Base-by-base conservation (phyloP, 1,139 yeast species). In the Debaryomyces nepalensis region DNA sequence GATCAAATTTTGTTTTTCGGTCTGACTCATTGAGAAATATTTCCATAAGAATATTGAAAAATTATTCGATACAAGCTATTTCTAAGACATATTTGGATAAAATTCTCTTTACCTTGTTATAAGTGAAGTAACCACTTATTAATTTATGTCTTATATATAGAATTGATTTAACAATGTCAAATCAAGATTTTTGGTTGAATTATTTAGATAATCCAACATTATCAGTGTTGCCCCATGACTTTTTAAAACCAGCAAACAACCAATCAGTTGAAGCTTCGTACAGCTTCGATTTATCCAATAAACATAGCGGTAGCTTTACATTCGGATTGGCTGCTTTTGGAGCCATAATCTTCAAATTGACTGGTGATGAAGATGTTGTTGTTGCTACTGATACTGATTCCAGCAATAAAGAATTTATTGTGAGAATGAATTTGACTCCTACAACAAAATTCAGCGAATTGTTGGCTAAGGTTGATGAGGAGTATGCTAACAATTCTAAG, bases 321-420 rank as follows among this genome's bases (percentile, higher is more conserved):
- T 64, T 77, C 15, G 82, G 84, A 0, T 73, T 89, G 45, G 72
- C 96, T n/a, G 79, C 79, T 1, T 87, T 84, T 68, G 81, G 85
- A 20, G 80, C 85, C 2, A 72, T 93, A 44, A 75, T 88, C 29
- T 84, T 79, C 64, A 77, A 98, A 59, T 72, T 88, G 42, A 86
- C 97, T 4, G 98, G 97, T 20, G 98, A 93, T 59, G 97, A 90
- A 50, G 98, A 93, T 57, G 82, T 93, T 41, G 84, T 87, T n/a
- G 68, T 93, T 48, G 89, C 95, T 20, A 81, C 95, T 1, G 82
- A 82, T 46, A 63, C 73, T 11, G 59, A 65, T 33, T 64, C 69
- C 18, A 55, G 59, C 7, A 58, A 59, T 21, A 61, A 63, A 46
- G 83, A 70, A 49, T 80, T 81, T 50, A 81, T 87, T 20, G 61